Evolutionary conservation across 257 asterid genomes (phyloP), one percentile per base, ranked within the genome.

Genomic region (Petrea volubilis): DNA sequence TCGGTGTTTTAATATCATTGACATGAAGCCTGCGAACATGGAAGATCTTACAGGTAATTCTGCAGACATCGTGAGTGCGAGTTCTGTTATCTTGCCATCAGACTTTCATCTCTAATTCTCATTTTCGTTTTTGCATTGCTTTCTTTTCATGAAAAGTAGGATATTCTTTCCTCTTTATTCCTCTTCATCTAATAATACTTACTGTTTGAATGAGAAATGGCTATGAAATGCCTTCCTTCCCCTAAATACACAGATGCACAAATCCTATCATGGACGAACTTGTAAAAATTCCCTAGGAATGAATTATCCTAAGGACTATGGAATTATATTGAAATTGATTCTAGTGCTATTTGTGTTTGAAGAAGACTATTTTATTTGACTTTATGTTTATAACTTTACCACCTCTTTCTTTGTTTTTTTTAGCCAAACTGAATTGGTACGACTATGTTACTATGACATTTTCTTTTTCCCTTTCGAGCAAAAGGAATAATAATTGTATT

Each of bases 1-100:
- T 74, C 97, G 83, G 79, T 86, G 97, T 78, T 90, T 88, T 74
- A 88, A 86, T 78, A 86, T 90, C 70, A 77, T 90, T 68, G 94
- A 90, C 79, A 69, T 78, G 86, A 88, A 88, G 87, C 97, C 97
- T 52, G 74, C 62, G 49, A 81, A 80, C 69, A 88, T 88, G 94
- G 97, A 86, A 74, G 96, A 88, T 71, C 96, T 90, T 73, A 81
- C 78, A 70, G 97, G 97, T 90, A 71, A 79, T 47, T 69, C 64
- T 47, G 18, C 59, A 21, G 31, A 34, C 68, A 41, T 31, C 51
- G 28, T 69, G 25, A 24, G 44, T 23, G 34, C 41, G 8, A 25
- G 34, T 31, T 67, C 56, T 65, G 18, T 68, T 63, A 41, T 47
- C 68, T 38, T 31, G 27, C 58, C 59, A 58, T 64, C 58, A 46